These are phyloP conservation scores for Ormosia emarginata DNA, from an alignment of 306 rosid species.

Conservation along the genomic window DNA sequence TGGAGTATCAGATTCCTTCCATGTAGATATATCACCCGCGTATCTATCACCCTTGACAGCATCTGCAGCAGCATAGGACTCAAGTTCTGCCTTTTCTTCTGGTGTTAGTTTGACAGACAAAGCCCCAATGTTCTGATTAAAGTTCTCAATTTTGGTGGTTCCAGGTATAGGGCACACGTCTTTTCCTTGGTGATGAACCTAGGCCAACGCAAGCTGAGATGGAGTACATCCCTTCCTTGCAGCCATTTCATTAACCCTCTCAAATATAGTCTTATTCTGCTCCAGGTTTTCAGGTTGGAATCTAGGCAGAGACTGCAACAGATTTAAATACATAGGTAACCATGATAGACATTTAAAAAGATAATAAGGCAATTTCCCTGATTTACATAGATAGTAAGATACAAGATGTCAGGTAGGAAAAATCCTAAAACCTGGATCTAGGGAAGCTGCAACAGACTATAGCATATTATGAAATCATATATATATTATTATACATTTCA, in stretches of 20 bases:
- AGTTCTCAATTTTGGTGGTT: conserved; percentile 54
- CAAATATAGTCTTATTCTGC: conserved; percentile 49
- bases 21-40: neutral
- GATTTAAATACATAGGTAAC: neutral
- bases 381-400: neutral
- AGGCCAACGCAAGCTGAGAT: conserved; percentile 47
- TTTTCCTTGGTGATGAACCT: conserved; percentile 49
- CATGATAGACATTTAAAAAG: neutral
- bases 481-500: neutral
- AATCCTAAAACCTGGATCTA: neutral
- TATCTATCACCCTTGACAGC: conserved; percentile 49
- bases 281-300: conserved; percentile 50
- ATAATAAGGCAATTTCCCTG: neutral
- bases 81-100: conserved; percentile 50
- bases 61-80: conserved; percentile 45
- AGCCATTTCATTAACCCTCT: conserved; percentile 45
- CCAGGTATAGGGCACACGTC: conserved; percentile 60
- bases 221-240: conserved; percentile 45
- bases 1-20: conserved; percentile 55
- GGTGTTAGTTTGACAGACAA: conserved; percentile 45
- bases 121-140: conserved; percentile 46
- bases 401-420: neutral
- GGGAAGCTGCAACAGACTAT: neutral
- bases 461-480: neutral
- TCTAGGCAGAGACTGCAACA: conserved; percentile 40